phyloP scores from a whole-genome alignment of 2,329 filamentous ascomycete genomes.

The Pseudocercospora pini-densiflorae region DNA sequence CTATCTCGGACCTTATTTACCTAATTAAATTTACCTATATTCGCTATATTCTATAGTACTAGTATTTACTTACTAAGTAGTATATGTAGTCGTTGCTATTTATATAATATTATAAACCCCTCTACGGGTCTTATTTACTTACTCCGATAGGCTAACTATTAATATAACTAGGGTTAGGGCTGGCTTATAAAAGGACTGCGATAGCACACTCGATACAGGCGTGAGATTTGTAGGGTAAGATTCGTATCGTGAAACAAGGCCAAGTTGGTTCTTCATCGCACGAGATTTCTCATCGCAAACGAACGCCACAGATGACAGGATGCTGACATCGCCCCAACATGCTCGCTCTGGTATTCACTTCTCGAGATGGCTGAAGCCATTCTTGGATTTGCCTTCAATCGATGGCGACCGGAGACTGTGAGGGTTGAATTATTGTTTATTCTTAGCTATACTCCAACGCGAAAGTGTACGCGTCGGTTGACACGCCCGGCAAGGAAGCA shows the following conservation, averaged over 20 bases:
- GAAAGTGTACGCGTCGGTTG: background rate
- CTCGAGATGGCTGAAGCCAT: background rate
- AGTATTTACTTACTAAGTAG: too few relatives aligned
- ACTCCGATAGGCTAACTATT: too few relatives aligned
- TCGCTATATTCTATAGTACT: too few relatives aligned
- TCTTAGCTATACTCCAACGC: background rate
- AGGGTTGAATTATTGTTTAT: background rate
- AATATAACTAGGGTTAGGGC: too few relatives aligned
- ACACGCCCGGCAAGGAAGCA: background rate
- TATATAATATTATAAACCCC: too few relatives aligned
- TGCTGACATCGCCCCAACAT: background rate
- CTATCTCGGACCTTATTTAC: too few relatives aligned
- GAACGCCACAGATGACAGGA: background rate
- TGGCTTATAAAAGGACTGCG: too few relatives aligned
- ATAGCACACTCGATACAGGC: too few relatives aligned
- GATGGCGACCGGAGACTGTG: background rate
- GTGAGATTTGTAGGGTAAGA: too few relatives aligned
- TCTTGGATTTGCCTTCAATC: background rate
- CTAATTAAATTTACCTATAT: too few relatives aligned
- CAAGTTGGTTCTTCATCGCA: background rate
- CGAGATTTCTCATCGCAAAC: background rate
- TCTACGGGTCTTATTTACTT: too few relatives aligned
- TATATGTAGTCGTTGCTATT: too few relatives aligned
- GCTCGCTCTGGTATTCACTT: background rate
- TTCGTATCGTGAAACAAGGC: background rate